Percentiles rank a stretch among this genome's conserved stretches.
These are phyloP conservation scores for Rhizopogon vesiculosus DNA, from an alignment of 768 basidiomycete genomes.

Conservation along the genomic window DNA sequence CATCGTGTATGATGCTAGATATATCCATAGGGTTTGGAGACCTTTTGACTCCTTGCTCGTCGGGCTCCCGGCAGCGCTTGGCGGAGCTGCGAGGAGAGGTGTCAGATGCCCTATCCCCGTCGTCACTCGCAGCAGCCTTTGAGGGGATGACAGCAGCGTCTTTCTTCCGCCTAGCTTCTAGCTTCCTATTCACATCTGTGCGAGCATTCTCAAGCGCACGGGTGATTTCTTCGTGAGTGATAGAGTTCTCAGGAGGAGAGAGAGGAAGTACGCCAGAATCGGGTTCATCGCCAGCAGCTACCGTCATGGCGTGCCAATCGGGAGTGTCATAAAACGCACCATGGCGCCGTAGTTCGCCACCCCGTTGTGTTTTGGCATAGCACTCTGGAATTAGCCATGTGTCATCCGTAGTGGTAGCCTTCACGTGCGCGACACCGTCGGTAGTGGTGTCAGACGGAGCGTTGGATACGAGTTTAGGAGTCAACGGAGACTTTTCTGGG, in stretches of 20 bases:
- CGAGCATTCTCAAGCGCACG: not conserved
- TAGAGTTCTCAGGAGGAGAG: not conserved
- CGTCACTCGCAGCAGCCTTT: not conserved
- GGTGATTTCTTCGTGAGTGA: not conserved
- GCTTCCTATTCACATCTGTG: not conserved
- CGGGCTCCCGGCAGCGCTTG: not conserved
- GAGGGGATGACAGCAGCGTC: not conserved
- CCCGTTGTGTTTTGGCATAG: not conserved
- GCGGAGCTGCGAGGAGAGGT: not conserved
- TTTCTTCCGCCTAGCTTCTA: not conserved
- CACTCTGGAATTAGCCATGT: not conserved
- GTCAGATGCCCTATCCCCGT: not conserved
- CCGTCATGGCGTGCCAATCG: not conserved
- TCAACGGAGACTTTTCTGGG: not conserved
- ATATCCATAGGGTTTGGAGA: not conserved
- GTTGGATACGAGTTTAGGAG: not conserved
- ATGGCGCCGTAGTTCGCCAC: not conserved
- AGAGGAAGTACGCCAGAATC: not conserved
- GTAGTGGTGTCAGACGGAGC: not conserved
- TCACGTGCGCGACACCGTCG: no score
- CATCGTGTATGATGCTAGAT: not conserved
- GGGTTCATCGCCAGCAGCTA: not conserved
- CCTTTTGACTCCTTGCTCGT: not conserved
- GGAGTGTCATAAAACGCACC: constrained; percentile 4
- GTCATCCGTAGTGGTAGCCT: not conserved